A percentile compares a stretch with the other conserved stretches of the same genome.
Conservation (phyloP, 75 land plant genomes). For the Pinus taeda region DNA sequence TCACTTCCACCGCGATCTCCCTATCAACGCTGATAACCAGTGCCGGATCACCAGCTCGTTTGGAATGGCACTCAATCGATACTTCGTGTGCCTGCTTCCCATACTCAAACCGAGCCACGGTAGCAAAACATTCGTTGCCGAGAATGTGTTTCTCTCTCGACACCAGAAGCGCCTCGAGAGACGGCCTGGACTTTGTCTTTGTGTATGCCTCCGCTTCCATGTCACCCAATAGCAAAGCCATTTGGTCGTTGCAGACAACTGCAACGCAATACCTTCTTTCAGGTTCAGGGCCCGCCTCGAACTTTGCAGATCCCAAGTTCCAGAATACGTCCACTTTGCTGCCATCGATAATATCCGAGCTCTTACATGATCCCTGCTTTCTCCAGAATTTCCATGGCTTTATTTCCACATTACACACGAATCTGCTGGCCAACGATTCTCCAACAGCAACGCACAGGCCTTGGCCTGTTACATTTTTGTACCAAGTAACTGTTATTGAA, state of each 20-base stretch:
- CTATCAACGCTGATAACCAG: constrained; percentile 59
- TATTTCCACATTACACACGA: constrained; percentile 76
- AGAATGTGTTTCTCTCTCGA: constrained; percentile 71
- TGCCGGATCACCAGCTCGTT: constrained; percentile 50
- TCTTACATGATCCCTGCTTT: constrained; percentile 74
- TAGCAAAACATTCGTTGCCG: constrained; percentile 67
- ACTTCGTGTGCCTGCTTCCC: constrained; percentile 70
- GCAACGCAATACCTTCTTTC: constrained; percentile 70
- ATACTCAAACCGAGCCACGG: constrained; percentile 73
- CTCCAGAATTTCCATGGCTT: constrained; percentile 91
- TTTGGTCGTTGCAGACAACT: constrained; percentile 47
- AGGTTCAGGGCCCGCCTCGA: constrained; percentile 81
- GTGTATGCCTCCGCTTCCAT: constrained; percentile 62
- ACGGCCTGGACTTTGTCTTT: constrained; percentile 47
- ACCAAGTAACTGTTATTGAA: constrained; percentile 77
- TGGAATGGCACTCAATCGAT: constrained; percentile 65
- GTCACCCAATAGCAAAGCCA: constrained; percentile 75
- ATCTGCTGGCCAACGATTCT: constrained; percentile 38
- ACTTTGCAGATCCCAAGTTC: constrained; percentile 86
- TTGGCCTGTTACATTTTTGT: constrained; percentile 84
- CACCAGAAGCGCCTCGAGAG: constrained; percentile 38
- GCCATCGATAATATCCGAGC: constrained; percentile 19
- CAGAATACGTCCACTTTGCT: constrained; percentile 67
- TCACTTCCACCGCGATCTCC: constrained; percentile 72
- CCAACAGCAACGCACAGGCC: constrained; percentile 71